Evolutionary conservation across 1,284 basidiomycete species (phyloP).

Genomic region (Ustilago cynodontis): DNA sequence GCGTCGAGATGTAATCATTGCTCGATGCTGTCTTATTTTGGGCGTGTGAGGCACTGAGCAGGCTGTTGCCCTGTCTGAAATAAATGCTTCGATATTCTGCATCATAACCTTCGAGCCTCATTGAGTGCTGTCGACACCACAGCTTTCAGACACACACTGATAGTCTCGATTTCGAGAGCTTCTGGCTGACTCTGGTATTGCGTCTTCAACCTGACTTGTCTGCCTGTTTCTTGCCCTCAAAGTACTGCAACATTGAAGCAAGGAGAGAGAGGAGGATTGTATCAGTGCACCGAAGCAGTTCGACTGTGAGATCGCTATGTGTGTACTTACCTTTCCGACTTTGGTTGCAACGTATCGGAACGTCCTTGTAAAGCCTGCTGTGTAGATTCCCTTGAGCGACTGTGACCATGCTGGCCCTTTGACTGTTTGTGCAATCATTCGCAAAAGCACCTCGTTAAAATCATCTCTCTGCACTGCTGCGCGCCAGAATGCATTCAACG

Average conservation of each 20-base stretch:
- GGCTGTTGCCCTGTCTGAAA: not conserved
- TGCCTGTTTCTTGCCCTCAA: constrained; percentile 45
- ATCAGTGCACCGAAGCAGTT: too few relatives aligned
- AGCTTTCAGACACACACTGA: too few relatives aligned
- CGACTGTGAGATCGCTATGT: too few relatives aligned
- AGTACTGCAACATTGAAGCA: constrained; percentile 34
- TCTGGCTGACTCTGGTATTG: not conserved
- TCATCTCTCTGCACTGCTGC: constrained; percentile 54
- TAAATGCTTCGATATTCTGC: too few relatives aligned
- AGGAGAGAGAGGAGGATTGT: not conserved
- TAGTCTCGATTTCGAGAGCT: too few relatives aligned
- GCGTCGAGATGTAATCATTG: not conserved
- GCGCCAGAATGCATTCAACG: constrained; percentile 52
- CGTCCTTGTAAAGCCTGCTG: constrained; percentile 64
- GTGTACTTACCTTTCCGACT: constrained; percentile 64
- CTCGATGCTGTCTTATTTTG: not conserved
- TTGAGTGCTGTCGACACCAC: too few relatives aligned
- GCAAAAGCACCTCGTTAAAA: constrained; percentile 56
- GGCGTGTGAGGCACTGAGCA: not conserved
- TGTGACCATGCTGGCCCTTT: constrained; percentile 61
- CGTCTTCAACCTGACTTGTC: not conserved
- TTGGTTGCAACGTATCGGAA: constrained; percentile 64
- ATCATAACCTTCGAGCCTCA: not conserved
- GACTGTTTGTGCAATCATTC: constrained; percentile 59
- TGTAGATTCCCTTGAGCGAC: constrained; percentile 68